Base-by-base conservation (phyloP, 176 grass and related monocot species). In the Chrysopogon serrulatus region DNA sequence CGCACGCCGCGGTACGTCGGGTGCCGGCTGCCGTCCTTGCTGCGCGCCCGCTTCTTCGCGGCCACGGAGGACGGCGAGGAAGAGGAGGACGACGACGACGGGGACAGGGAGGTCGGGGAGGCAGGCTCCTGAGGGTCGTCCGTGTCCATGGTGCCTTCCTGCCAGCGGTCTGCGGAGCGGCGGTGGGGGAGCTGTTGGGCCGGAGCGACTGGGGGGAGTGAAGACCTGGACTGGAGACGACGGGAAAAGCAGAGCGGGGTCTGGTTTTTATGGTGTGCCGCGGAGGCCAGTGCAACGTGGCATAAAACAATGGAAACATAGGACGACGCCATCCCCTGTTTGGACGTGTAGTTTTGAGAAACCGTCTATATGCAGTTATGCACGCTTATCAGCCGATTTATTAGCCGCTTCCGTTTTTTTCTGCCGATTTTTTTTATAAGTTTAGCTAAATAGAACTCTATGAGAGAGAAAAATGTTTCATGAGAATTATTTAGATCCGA, bases 1-100 rank as follows among this genome's bases (percentile, higher is more conserved):
- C 91, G 91, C 73, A 93, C 87, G 72, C 91, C 87, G 63, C 87
- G 68, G 94, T 88, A 81, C 32, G 75, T 67, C 75, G 90, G 84
- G 89, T 94, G 91, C 79, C 75, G 68, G 49, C 79, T n/a, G 32
- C 89, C 76, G 60, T 92, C 92, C 80, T 87, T 77, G 59, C 74
- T 79, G 74, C 87, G 80, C 17, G 70, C 60, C 0, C 85, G 89
- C 84, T 91, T 86, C 68, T 76, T 90, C 6, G 56, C 27, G 23
- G 66, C 73, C 10, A 10, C 48, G 0, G 63, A 17, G 30, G 82
- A 77, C 1, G 71, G 68, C 1, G 32, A 54, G 0, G 82, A 82
- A 2, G 84, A 71, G 0, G 87, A 82, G 0, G 83, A 79, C 0
- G 88, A 78, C 0, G 57, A 78, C 0, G 82, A 84, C 0, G 71